A percentile compares a stretch with the other conserved stretches of the same genome.
These are phyloP conservation scores for Fusarium buharicum DNA, from an alignment of 2,329 filamentous ascomycete genomes.

Conservation along the genomic window DNA sequence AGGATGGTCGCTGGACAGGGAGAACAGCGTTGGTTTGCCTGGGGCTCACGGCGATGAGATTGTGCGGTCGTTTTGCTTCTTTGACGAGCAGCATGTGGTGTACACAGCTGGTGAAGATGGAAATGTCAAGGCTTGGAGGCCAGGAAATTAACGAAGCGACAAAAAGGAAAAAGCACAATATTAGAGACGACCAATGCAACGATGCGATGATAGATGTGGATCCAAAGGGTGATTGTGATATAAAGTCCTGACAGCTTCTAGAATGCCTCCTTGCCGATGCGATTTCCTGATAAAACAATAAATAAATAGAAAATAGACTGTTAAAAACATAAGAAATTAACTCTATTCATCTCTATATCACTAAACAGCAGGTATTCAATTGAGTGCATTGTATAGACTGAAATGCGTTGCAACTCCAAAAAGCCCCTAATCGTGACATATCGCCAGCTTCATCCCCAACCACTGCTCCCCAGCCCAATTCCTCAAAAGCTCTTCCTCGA, in stretches of 20 bases:
- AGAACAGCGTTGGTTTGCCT: constrained; percentile 66
- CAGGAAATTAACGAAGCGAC: constrained; percentile 34
- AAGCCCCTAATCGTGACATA: background rate
- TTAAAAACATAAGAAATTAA: too few relatives aligned
- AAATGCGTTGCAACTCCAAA: constrained; percentile 9
- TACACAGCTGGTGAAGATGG: constrained; percentile 70
- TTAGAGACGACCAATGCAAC: background rate
- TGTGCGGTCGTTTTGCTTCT: constrained; percentile 71
- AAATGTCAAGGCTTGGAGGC: constrained; percentile 66
- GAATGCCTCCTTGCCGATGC: too few relatives aligned
- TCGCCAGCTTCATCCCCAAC: constrained; percentile 1
- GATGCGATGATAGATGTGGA: background rate
- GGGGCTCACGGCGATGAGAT: constrained; percentile 73
- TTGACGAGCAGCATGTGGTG: constrained; percentile 68
- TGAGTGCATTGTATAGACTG: too few relatives aligned
- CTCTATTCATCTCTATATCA: too few relatives aligned
- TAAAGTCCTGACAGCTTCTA: too few relatives aligned
- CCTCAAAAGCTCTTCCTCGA: background rate
- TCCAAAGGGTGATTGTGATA: background rate
- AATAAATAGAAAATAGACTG: too few relatives aligned
- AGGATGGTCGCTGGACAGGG: constrained; percentile 66
- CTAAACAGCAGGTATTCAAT: too few relatives aligned
- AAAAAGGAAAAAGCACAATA: constrained; percentile 22
- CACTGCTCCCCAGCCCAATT: background rate
- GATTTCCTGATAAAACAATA: too few relatives aligned